phyloP scores from a whole-genome alignment of 2,329 filamentous ascomycete species.

The Ascochyta rabiei region DNA sequence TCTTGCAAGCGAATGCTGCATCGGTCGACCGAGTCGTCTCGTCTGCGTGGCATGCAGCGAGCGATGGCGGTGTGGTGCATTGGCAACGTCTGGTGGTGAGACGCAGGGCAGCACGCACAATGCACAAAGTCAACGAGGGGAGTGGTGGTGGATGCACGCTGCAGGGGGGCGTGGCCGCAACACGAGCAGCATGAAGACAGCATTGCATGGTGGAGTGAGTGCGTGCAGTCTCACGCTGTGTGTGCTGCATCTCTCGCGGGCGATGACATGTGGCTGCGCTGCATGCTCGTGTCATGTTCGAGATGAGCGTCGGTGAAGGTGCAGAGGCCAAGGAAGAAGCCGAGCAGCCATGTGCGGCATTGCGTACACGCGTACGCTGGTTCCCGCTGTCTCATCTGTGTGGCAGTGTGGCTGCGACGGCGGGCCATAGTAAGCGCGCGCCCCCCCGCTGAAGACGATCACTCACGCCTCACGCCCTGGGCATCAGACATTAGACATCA shows the following conservation, averaged over 20 bases:
- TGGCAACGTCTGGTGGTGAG: constrained; percentile 4
- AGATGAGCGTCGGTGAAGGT: too few species aligned
- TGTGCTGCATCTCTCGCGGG: too few species aligned
- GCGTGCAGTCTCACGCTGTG: too few species aligned
- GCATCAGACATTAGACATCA: too few species aligned
- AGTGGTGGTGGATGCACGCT: not conserved
- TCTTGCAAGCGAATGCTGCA: not conserved
- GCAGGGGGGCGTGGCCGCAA: constrained; percentile 4
- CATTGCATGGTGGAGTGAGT: not conserved
- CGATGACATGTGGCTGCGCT: too few species aligned
- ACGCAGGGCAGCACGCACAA: not conserved
- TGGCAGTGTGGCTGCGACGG: too few species aligned
- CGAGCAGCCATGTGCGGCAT: not conserved
- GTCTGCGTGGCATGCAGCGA: constrained; percentile 4
- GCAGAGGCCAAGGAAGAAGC: not conserved
- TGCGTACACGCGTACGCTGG: constrained; percentile 3
- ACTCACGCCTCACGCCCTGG: too few species aligned
- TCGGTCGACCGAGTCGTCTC: not conserved
- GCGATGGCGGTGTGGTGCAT: not conserved
- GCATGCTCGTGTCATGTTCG: too few species aligned
- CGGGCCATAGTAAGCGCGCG: too few species aligned
- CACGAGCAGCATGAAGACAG: not conserved
- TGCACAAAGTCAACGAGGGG: not conserved
- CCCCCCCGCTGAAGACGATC: too few species aligned
- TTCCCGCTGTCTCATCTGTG: not conserved